Evolutionary conservation across 331 rosid genomes (phyloP), one percentile per base, ranked within the genome.

Genomic region (Acacia pycnantha): DNA sequence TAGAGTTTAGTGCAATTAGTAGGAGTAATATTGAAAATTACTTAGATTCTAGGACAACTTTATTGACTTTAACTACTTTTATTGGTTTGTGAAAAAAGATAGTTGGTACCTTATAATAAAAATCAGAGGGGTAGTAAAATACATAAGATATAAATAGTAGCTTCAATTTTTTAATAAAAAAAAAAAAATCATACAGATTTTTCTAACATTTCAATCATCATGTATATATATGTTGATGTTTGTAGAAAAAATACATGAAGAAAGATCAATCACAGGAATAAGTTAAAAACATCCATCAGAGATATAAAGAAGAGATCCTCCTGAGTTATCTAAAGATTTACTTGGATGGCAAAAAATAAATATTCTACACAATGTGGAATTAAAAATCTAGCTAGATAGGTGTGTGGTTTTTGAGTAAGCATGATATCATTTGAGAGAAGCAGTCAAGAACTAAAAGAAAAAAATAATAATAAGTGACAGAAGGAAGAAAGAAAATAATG

Each of bases 361-460:
- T 62, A 27, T 13, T 62, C 6, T 64, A 29, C 41, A 29, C 3
- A 2, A 0, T 64, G 16, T 29, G 18, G 3, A 61, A 24, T 11
- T 11, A 40, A 27, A 8, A 40, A 35, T 68, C 19, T n/a, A 19
- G 44, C 6, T 50, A 74, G 79, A 86, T 81, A 82, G 71, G 79
- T 79, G 58, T 70, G 68, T 40, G 41, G 27, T 11, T 44, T 40
- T 1, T 41, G 44, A 77, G 66, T 72, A 83, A 83, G 81, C 85
- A 76, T 80, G 75, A 79, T 80, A 70, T 80, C 81, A 83, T 58
- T 61, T 67, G 13, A 59, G 47, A 59, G 81, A 82, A 69, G 72
- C 64, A 47, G 66, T 78, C 83, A 81, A 54, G 70, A n/a, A 27
- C 4, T 11, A 26, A 66, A 50, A 4, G 21, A 15, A 73, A 47